Base-by-base conservation (phyloP, 768 basidiomycete species). In the Paxillus involutus region DNA sequence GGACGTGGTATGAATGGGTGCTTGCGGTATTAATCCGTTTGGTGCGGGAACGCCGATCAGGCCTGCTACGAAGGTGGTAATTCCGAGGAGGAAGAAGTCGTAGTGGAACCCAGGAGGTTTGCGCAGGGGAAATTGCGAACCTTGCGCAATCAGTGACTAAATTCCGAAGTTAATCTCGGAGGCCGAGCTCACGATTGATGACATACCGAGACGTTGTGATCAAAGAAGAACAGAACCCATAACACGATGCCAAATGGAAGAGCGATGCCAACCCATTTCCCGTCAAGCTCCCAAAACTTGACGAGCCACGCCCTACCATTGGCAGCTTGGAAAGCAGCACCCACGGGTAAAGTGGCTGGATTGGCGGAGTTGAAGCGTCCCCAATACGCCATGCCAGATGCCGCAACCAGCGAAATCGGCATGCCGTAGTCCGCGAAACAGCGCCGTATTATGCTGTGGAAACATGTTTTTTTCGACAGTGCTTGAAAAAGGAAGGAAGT, bases 361-460 rank as follows among this genome's bases (percentile, higher is more conserved):
- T 83, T 77, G 13, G 81, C 76, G 30, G 65, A 47, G 61, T 85
- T 80, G 62, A 94, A 89, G 21, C 79, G 73, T 26, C 0, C 93
- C 93, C 93, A 94, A 62, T 94, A 94, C 0, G 91, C 91, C 73
- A 92, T 78, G 3, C 73, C 89, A 2, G 89, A 89, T 0, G 82
- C 64, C 0, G 87, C 88, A 12, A 95, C 71, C 33, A 96, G 77
- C 0, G 91, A 84, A 19, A 94, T 86, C 0, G 93, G 91, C 91
- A 95, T 94, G 3, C 92, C 92, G 63, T 96, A 95, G 63, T 95
- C 92, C 0, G 85, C 82, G 52, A 89, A 77, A 70, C 94, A 89
- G 10, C 86, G 76, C 16, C 93, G 80, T 29, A 88, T 76, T 52
- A 87, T 82, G 1, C 85, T 81, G 62, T 92, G 88, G 63, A 93